These are phyloP conservation scores for Selaginella tamariscina DNA, from an alignment of 75 land plant genomes.

Conservation along the genomic window DNA sequence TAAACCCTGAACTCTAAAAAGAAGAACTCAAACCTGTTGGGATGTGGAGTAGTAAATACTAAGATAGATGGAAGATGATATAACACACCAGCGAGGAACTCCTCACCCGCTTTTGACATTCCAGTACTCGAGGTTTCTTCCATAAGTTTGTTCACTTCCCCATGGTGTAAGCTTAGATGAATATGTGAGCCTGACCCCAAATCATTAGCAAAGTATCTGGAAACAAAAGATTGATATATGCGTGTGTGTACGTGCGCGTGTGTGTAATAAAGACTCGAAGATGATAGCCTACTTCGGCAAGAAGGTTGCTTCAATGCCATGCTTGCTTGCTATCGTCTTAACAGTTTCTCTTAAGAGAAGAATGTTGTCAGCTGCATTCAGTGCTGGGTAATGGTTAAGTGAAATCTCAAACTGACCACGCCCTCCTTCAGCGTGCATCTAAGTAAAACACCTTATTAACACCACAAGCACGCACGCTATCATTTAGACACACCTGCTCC, in stretches of 20 bases:
- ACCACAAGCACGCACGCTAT: not conserved
- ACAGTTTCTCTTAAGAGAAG: constrained; percentile 62
- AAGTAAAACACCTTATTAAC: constrained; percentile 10
- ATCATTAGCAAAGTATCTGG: constrained; percentile 45
- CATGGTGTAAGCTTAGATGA: constrained; percentile 70
- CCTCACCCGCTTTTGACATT: constrained; percentile 60
- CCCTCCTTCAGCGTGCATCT: constrained; percentile 92
- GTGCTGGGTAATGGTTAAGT: constrained; percentile 34
- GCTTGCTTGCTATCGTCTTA: constrained; percentile 58
- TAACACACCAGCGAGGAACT: constrained; percentile 91
- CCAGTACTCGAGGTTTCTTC: constrained; percentile 42
- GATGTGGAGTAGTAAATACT: constrained; percentile 75
- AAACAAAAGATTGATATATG: not conserved
- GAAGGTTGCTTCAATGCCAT: constrained; percentile 74
- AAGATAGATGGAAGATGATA: constrained; percentile 81
- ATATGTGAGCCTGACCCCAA: constrained; percentile 91
- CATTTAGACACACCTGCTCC: constrained; percentile 50
- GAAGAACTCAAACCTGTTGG: constrained; percentile 62
- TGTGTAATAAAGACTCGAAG: not conserved
- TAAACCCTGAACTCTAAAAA: no score
- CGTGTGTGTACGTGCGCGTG: not conserved
- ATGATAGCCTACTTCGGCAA: constrained; percentile 64
- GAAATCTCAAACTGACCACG: constrained; percentile 85
- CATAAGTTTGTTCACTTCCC: constrained; percentile 70
- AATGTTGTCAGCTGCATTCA: constrained; percentile 67